Percentiles rank a stretch among this genome's conserved stretches.
phyloP scores from a whole-genome alignment of 257 asterid species.

The Nicotiana otophora region DNA sequence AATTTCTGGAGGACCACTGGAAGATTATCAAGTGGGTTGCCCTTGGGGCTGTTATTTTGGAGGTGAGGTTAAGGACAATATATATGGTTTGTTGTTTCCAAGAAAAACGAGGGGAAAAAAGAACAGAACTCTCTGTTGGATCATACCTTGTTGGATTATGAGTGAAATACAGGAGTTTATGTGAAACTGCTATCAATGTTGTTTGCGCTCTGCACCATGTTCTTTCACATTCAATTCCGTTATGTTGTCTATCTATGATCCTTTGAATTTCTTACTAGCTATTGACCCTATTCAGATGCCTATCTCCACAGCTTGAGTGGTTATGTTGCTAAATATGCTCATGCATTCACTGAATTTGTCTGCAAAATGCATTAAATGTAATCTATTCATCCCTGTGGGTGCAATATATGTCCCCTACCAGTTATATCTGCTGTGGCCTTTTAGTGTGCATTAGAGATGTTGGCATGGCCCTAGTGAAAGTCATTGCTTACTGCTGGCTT shows the following conservation, averaged over 20 bases:
- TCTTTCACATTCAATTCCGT: background rate
- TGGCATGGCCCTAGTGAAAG: background rate
- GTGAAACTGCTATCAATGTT: background rate
- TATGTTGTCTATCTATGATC: background rate
- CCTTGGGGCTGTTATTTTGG: conserved; percentile 61
- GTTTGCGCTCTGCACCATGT: background rate
- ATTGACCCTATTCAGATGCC: background rate
- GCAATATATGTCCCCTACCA: background rate
- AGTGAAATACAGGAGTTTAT: background rate
- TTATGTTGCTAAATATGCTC: background rate
- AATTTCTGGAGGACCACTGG: conserved; percentile 69
- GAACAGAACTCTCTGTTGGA: background rate
- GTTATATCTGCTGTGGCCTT: background rate
- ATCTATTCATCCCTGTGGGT: background rate
- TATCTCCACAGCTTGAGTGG: background rate
- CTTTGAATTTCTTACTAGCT: background rate
- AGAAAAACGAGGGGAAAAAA: background rate
- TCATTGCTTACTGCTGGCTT: background rate
- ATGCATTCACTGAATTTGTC: background rate
- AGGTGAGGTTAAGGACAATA: conserved; percentile 34
- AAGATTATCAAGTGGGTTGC: conserved; percentile 75
- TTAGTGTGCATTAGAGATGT: background rate
- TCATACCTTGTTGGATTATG: background rate
- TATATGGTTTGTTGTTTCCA: background rate
- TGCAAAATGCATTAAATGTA: background rate